Conservation (phyloP, 1,284 basidiomycete genomes). For the Malassezia restricta region DNA sequence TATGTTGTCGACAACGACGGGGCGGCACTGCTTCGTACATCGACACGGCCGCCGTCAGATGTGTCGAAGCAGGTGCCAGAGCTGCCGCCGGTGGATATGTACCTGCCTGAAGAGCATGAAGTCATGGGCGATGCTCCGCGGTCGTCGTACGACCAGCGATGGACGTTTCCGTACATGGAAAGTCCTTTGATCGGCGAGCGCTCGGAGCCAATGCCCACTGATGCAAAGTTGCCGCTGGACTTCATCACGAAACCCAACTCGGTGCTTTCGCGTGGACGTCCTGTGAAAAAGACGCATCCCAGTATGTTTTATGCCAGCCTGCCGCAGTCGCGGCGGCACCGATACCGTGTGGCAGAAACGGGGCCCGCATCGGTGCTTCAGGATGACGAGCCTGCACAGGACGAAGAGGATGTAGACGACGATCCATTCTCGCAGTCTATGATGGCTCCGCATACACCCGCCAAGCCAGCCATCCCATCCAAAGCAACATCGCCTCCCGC, state of each 20-base stretch:
- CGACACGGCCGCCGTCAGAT: neutral
- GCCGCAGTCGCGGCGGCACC: neutral
- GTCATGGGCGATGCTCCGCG: constrained; percentile 3
- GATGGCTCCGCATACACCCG: neutral
- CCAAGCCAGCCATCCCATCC: neutral
- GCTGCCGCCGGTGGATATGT: constrained; percentile 11
- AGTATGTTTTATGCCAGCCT: constrained; percentile 12
- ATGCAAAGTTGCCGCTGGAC: constrained; percentile 2
- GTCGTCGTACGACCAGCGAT: neutral
- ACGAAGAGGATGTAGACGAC: constrained; percentile 12
- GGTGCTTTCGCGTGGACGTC: constrained; percentile 13
- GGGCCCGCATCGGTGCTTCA: neutral
- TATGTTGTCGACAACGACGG: constrained; percentile 11
- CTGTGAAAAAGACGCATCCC: constrained; percentile 9
- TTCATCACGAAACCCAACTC: constrained; percentile 14
- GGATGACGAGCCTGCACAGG: neutral
- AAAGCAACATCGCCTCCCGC: neutral
- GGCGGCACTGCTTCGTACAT: neutral
- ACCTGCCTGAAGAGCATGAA: constrained; percentile 14
- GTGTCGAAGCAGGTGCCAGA: neutral
- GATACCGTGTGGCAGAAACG: neutral
- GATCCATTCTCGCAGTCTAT: neutral
- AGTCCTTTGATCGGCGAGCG: neutral
- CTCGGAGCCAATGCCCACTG: constrained; percentile 1
- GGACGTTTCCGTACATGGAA: neutral